Percentiles rank a stretch among this genome's conserved stretches.
phyloP scores from a whole-genome alignment of 768 basidiomycete species.

The Vararia minispora region DNA sequence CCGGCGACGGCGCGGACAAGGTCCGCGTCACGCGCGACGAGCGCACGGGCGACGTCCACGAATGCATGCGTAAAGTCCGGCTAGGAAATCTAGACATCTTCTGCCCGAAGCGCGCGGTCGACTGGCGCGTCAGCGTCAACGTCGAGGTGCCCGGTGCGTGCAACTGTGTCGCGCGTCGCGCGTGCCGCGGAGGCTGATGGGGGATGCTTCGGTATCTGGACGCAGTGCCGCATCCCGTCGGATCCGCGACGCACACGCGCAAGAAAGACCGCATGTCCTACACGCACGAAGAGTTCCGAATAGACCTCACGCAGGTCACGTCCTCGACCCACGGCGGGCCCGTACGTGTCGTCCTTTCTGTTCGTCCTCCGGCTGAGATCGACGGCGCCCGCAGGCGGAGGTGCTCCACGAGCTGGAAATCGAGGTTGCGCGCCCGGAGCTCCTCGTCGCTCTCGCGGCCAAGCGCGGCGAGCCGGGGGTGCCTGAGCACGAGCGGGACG shows the following conservation, averaged over 20 bases:
- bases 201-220: neutral
- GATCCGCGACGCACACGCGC: conserved; percentile 46
- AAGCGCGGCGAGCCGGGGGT: conserved; percentile 52
- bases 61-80: conserved; percentile 69
- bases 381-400: conserved; percentile 32
- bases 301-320: conserved; percentile 91
- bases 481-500: conserved; percentile 52
- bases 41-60: conserved; percentile 53
- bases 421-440: conserved; percentile 64
- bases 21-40: conserved; percentile 80
- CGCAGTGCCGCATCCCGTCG: conserved; percentile 57
- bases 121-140: conserved; percentile 91
- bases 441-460: conserved; percentile 60
- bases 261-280: conserved; percentile 91
- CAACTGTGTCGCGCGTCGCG: neutral
- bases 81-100: conserved; percentile 83
- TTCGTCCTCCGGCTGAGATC: neutral
- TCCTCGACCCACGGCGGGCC: conserved; percentile 34
- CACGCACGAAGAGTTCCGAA: conserved; percentile 81
- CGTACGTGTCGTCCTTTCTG: conserved; percentile 32
- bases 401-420: conserved; percentile 82
- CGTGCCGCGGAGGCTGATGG: no score
- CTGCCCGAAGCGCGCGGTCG: conserved; percentile 70
- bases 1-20: conserved; percentile 37
- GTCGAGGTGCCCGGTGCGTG: conserved; percentile 77